Percentiles rank a stretch among this genome's conserved stretches.
Conservation (phyloP, 441 rosid genomes). For the Populus hybrid region DNA sequence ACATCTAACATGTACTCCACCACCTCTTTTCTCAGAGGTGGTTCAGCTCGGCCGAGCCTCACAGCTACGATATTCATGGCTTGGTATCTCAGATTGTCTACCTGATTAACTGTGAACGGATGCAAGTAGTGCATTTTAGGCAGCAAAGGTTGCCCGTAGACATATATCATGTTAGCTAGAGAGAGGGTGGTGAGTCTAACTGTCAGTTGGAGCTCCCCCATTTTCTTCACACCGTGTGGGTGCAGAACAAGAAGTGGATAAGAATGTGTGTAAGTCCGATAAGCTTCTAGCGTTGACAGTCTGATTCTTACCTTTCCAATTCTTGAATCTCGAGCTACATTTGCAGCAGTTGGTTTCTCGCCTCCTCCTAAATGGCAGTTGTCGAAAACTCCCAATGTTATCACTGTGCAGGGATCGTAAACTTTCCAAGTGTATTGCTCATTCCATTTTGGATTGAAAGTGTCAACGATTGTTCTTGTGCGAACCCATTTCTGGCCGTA, state of each 20-base stretch:
- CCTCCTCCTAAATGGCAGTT: conserved; percentile 64
- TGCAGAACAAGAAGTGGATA: conserved; percentile 82
- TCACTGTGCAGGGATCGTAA: conserved; percentile 81
- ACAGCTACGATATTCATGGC: conserved; percentile 80
- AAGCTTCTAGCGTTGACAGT: conserved; percentile 83
- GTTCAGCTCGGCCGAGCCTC: conserved; percentile 84
- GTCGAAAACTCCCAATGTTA: conserved; percentile 80
- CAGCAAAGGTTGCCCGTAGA: conserved; percentile 72
- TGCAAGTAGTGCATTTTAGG: conserved; percentile 91
- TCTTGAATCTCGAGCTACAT: conserved; percentile 40
- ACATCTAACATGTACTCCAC: conserved; percentile 77
- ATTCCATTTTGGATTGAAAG: conserved; percentile 73
- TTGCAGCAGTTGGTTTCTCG: conserved; percentile 39
- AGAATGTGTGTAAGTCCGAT: conserved; percentile 72
- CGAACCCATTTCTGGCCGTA: conserved; percentile 96
- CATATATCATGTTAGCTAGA: conserved; percentile 64
- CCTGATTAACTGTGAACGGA: conserved; percentile 77
- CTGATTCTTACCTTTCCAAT: conserved; percentile 87
- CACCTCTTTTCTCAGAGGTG: conserved; percentile 79
- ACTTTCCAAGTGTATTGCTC: conserved; percentile 98
- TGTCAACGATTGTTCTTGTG: conserved; percentile 72
- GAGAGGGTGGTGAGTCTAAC: conserved; percentile 71
- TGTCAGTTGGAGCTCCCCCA: conserved; percentile 79
- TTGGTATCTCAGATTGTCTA: conserved; percentile 74
- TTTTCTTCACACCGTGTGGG: conserved; percentile 74